Evolutionary conservation across 148 eudicot genomes (phyloP).

Genomic region (Rhododendron molle): DNA sequence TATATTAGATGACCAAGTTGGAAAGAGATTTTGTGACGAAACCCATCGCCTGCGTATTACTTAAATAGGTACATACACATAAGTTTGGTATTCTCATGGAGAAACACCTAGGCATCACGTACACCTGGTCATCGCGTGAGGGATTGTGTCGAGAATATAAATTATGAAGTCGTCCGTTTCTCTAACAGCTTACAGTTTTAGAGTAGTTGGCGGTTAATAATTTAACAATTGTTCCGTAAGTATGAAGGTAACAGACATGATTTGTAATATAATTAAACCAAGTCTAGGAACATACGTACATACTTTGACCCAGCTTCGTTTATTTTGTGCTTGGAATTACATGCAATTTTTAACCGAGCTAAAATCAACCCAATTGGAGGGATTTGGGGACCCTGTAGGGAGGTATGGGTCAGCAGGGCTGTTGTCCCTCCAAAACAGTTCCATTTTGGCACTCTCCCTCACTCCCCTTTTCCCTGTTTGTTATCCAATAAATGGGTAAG

Average conservation of each 20-base stretch:
- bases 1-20: neutral
- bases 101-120: neutral
- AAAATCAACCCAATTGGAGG: neutral
- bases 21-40: neutral
- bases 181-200: neutral
- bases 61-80: neutral
- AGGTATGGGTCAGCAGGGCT: no score
- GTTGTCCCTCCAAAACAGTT: no score
- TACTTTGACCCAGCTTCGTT: neutral
- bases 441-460: no score
- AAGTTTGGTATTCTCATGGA: neutral
- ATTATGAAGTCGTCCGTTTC: neutral
- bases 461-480: no score
- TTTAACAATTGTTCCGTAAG: neutral
- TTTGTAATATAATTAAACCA: neutral
- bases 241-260: neutral
- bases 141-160: neutral
- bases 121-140: neutral
- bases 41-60: neutral
- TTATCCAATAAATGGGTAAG: no score
- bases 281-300: neutral
- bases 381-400: no score
- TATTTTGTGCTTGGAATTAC: neutral
- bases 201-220: neutral
- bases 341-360: neutral